Evolutionary conservation across 768 basidiomycete species (phyloP), one percentile per base, ranked within the genome.

Genomic region (Lactarius evosmus): DNA sequence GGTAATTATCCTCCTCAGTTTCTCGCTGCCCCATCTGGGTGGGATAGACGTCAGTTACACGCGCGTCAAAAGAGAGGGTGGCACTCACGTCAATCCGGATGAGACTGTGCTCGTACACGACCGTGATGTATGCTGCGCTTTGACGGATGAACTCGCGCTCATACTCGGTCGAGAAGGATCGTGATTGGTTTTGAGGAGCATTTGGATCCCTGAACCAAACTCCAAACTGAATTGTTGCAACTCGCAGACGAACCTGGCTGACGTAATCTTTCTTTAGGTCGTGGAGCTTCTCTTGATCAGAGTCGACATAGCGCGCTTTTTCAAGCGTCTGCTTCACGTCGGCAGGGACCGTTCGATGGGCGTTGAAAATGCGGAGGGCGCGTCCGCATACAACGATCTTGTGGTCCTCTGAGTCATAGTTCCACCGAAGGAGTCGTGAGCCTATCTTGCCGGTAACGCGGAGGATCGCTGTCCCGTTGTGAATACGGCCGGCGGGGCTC

Each of bases 221-320:
- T 27, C 91, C 90, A 65, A 91, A 85, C 72, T 92, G 90, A 46
- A 92, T 75, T 9, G 77, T 75, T 60, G 82, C 78, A 12, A 92
- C 76, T 33, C 85, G 83, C 27, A 90, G 74, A 12, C 76, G 76
- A 52, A 61, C 49, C 7, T 79, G 74, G 17, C 79, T 71, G 12
- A 88, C 75, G 4, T 78, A 72, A 0, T 71, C 64, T 52, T 72
- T 71, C 14, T 55, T 50, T n/a, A 40, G 44, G 19, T 9, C n/a
- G 25, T 68, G 66, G 22, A 64, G 62, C 65, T 72, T 73, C 17
- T 74, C 74, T 3, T 69, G 63, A 1, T 75, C 74, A 0, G 75
- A 72, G 46, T 67, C 66, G 8, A 76, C 69, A 57, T 73, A 76
- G 0, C 69, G 72, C 30, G 75, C 72, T 56, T 74, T 76, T 55